A percentile compares a stretch with the other conserved stretches of the same genome.
Evolutionary conservation across 495 filamentous ascomycete genomes (phyloP).

Genomic region (Echria macrotheca): DNA sequence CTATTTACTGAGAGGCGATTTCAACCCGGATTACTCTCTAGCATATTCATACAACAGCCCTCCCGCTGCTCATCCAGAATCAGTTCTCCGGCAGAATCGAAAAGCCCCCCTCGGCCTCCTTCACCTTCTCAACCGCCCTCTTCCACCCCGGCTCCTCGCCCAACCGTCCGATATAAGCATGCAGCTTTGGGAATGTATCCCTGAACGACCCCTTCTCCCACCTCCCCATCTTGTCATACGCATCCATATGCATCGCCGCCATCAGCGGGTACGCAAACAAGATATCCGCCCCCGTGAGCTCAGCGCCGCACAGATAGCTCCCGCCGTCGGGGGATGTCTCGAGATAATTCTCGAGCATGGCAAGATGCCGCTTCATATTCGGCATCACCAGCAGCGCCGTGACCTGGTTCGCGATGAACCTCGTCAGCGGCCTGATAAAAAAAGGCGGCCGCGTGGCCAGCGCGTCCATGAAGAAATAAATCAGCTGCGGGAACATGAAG

Average conservation of each 20-base stretch:
- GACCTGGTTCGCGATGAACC: constrained; percentile 56
- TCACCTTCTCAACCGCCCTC: constrained; percentile 52
- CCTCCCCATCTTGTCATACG: constrained; percentile 48
- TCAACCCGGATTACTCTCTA: too few species aligned
- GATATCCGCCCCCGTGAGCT: constrained; percentile 73
- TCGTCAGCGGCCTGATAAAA: constrained; percentile 73
- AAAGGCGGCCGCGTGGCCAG: constrained; percentile 65
- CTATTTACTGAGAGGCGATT: too few species aligned
- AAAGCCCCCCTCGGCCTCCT: constrained; percentile 56
- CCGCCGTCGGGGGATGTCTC: constrained; percentile 57
- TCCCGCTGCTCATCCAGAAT: too few species aligned
- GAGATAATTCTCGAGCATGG: constrained; percentile 69
- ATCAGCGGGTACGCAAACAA: constrained; percentile 68
- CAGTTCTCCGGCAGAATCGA: constrained; percentile 14
- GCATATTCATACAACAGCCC: too few species aligned
- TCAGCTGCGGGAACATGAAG: constrained; percentile 64
- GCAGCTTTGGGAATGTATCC: constrained; percentile 41
- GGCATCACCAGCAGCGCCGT: constrained; percentile 54
- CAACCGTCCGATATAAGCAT: constrained; percentile 56
- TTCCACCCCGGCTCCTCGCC: constrained; percentile 56
- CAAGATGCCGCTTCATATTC: constrained; percentile 60
- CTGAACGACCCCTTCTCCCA: constrained; percentile 30
- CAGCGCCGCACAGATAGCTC: constrained; percentile 61
- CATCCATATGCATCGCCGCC: constrained; percentile 44
- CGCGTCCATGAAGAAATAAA: constrained; percentile 46